phyloP scores from a whole-genome alignment of 352 stramenopile genomes.

The Globisporangium radiosum region DNA sequence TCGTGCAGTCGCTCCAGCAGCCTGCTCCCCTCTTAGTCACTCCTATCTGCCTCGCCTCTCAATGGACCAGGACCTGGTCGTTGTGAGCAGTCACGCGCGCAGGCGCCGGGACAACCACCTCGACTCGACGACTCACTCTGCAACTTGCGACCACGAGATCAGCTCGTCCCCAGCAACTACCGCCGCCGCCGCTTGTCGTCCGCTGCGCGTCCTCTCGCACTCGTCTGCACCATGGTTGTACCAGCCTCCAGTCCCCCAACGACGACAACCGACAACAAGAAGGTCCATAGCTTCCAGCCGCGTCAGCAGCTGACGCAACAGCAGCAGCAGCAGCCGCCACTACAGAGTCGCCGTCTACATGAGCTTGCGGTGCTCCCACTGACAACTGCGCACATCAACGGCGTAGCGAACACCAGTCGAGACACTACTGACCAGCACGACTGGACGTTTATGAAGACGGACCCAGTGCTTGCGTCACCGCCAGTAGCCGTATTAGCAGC shows the following conservation, averaged over 20 bases:
- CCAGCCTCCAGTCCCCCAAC: neutral
- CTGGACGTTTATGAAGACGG: constrained; percentile 14
- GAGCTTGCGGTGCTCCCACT: neutral
- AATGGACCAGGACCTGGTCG: neutral
- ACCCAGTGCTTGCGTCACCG: constrained; percentile 2
- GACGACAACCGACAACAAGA: neutral
- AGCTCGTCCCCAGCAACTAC: constrained; percentile 6
- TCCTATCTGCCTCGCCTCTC: too few species aligned
- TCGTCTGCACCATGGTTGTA: neutral
- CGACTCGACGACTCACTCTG: constrained; percentile 1
- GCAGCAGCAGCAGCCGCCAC: neutral
- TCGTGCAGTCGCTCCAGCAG: neutral
- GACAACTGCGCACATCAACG: neutral
- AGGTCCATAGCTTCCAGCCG: constrained; percentile 2
- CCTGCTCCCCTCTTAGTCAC: too few species aligned
- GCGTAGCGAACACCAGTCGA: neutral
- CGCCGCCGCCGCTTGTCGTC: neutral
- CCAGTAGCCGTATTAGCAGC: too few species aligned
- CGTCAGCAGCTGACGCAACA: constrained; percentile 1
- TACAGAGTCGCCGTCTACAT: neutral
- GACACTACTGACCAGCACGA: constrained; percentile 6
- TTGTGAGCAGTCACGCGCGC: neutral
- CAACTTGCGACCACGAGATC: constrained; percentile 13
- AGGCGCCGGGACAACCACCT: neutral
- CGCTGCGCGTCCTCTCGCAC: neutral